Percentiles rank a stretch among this genome's conserved stretches.
phyloP scores from a whole-genome alignment of 495 filamentous ascomycete genomes.

The Astrothelium macrocarpum region DNA sequence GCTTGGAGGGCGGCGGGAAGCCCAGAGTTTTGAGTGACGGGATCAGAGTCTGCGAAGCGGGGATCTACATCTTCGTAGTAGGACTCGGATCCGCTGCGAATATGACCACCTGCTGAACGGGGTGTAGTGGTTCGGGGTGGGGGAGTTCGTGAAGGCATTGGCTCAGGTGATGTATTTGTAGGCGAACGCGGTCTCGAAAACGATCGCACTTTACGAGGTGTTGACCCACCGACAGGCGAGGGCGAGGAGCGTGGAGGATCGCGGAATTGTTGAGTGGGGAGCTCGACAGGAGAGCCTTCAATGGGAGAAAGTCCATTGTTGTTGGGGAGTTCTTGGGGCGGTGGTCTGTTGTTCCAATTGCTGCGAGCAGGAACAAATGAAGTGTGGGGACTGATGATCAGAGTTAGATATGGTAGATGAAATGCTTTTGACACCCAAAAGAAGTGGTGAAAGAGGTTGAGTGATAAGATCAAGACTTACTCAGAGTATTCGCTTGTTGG shows the following conservation, averaged over 20 bases:
- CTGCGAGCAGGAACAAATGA: slow-evolving; percentile 42
- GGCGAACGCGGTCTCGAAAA: slow-evolving; percentile 22
- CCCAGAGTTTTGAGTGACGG: slow-evolving; percentile 16
- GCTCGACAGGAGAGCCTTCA: slow-evolving; percentile 36
- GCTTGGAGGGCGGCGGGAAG: slow-evolving; percentile 30
- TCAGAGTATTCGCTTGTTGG: slow-evolving; percentile 57
- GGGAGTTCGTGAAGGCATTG: not conserved
- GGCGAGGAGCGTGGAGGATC: slow-evolving; percentile 22
- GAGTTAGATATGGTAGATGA: slow-evolving; percentile 14
- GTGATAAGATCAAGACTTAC: slow-evolving; percentile 42
- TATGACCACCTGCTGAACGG: not conserved
- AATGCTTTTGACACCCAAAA: too few relatives aligned
- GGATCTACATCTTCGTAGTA: slow-evolving; percentile 97
- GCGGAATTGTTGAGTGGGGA: slow-evolving; percentile 14
- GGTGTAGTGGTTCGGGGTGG: slow-evolving; percentile 29
- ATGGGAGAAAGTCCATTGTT: slow-evolving; percentile 24
- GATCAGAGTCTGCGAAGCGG: slow-evolving; percentile 54
- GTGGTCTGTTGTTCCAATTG: slow-evolving; percentile 37
- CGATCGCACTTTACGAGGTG: slow-evolving; percentile 1
- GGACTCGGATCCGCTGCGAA: slow-evolving; percentile 39
- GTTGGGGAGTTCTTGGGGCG: slow-evolving; percentile 23
- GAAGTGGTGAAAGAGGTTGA: too few relatives aligned
- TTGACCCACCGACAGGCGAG: slow-evolving; percentile 19
- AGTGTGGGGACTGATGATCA: slow-evolving; percentile 13
- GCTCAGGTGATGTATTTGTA: slow-evolving; percentile 20